Conservation (phyloP, 345 rosid species). For the Clausena lansium region DNA sequence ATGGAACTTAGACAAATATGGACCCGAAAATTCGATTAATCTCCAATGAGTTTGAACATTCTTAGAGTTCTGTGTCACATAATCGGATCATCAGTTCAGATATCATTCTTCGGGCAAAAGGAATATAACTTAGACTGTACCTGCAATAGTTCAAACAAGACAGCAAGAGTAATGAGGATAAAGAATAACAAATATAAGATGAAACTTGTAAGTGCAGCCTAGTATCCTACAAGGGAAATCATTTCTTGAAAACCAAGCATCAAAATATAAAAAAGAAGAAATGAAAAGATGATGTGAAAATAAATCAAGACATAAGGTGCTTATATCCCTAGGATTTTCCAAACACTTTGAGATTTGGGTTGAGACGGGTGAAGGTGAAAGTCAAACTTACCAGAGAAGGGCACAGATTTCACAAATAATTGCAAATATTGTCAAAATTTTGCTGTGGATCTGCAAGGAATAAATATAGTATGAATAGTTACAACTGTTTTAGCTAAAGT, state of each 20-base stretch:
- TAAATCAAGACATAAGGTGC: background rate
- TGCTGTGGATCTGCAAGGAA: constrained; percentile 73
- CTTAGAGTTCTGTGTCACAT: constrained; percentile 80
- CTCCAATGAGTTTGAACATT: background rate
- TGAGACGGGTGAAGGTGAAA: no score
- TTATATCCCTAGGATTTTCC: background rate
- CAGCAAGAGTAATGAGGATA: background rate
- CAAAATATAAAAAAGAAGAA: background rate
- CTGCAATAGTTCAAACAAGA: constrained; percentile 47
- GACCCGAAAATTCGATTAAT: background rate
- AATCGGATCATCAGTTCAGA: constrained; percentile 73
- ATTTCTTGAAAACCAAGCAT: background rate
- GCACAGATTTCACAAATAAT: constrained; percentile 85
- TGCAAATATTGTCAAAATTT: constrained; percentile 69
- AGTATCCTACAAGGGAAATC: background rate
- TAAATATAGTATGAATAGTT: constrained; percentile 7
- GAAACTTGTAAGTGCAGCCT: background rate
- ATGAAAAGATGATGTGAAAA: background rate
- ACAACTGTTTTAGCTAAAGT: background rate
- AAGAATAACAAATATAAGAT: background rate
- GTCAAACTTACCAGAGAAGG: constrained; percentile 71
- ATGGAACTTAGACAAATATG: background rate
- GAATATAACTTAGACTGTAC: constrained; percentile 89
- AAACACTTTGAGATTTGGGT: background rate
- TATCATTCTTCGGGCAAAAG: constrained; percentile 81